Conservation (phyloP, 2,329 filamentous ascomycete genomes). For the Aspergillus amoenus region DNA sequence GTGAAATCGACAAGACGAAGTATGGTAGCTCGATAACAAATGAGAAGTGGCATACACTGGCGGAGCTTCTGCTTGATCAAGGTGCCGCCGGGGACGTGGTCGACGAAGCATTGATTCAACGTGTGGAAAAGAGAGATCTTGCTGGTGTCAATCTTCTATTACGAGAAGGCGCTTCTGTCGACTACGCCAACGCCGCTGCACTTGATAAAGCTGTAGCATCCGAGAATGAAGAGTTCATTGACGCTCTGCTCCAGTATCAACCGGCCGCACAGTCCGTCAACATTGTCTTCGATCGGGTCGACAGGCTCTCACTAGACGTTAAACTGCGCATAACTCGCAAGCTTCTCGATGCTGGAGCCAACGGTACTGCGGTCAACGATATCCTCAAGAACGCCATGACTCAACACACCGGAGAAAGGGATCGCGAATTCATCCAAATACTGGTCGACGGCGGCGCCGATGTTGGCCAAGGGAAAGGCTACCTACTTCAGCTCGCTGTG, state of each 20-base stretch:
- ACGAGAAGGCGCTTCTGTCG: slow-evolving; percentile 2
- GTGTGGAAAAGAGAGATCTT: slow-evolving; percentile 1
- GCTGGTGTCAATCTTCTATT: background rate
- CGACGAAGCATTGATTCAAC: slow-evolving; percentile 3
- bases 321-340: background rate
- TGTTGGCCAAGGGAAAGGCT: slow-evolving; percentile 2
- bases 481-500: background rate
- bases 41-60: slow-evolving; percentile 3
- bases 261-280: slow-evolving; percentile 4
- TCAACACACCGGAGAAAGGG: background rate
- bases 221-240: slow-evolving; percentile 6
- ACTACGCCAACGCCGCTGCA: slow-evolving; percentile 3
- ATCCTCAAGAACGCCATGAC: background rate
- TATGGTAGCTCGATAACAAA: background rate
- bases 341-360: slow-evolving; percentile 6
- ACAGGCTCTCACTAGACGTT: background rate
- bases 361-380: background rate
- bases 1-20: slow-evolving; percentile 1
- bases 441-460: slow-evolving; percentile 6
- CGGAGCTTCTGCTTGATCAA: slow-evolving; percentile 2
- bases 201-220: slow-evolving; percentile 1
- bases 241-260: background rate
- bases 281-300: background rate
- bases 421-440: slow-evolving; percentile 1
- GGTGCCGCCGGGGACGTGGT: slow-evolving; percentile 2